Conservation (phyloP, 345 rosid species). For the Geranium brycei region DNA sequence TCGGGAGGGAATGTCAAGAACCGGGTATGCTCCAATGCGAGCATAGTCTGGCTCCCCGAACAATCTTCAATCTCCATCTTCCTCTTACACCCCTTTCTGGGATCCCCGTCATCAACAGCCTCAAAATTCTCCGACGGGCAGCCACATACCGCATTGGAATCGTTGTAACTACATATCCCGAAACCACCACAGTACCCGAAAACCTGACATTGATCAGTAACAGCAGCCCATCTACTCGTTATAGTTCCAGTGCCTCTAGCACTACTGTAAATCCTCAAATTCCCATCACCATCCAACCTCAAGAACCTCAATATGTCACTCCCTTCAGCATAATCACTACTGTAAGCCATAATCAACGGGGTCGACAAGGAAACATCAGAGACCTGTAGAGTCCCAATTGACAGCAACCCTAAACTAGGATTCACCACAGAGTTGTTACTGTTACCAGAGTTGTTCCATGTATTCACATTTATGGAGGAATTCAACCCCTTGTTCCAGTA, state of each 20-base stretch:
- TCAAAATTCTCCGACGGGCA: conserved; percentile 62
- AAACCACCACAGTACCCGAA: conserved; percentile 53
- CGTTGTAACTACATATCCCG: conserved; percentile 50
- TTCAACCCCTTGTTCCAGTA: conserved; percentile 44
- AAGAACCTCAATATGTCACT: conserved; percentile 37
- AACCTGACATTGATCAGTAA: conserved; percentile 49
- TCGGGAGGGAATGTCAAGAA: conserved; percentile 44
- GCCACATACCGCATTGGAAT: conserved; percentile 30
- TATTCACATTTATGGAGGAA: conserved; percentile 25
- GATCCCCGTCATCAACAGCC: conserved; percentile 30
- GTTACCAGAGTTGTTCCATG: neutral
- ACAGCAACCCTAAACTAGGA: conserved; percentile 33
- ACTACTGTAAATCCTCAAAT: conserved; percentile 43
- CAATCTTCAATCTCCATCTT: conserved; percentile 41
- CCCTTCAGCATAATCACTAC: conserved; percentile 49
- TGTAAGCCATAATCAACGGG: conserved; percentile 25
- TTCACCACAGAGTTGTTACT: conserved; percentile 9
- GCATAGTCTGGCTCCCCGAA: conserved; percentile 33
- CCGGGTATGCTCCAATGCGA: conserved; percentile 33
- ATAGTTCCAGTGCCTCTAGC: conserved; percentile 16
- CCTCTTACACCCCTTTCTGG: conserved; percentile 50
- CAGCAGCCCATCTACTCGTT: conserved; percentile 39
- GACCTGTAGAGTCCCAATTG: conserved; percentile 33
- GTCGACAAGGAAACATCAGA: conserved; percentile 19
- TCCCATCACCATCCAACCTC: conserved; percentile 47